A percentile compares a stretch with the other conserved stretches of the same genome.
phyloP scores from a whole-genome alignment of 768 basidiomycete species.

The Exsudoporus frostii region DNA sequence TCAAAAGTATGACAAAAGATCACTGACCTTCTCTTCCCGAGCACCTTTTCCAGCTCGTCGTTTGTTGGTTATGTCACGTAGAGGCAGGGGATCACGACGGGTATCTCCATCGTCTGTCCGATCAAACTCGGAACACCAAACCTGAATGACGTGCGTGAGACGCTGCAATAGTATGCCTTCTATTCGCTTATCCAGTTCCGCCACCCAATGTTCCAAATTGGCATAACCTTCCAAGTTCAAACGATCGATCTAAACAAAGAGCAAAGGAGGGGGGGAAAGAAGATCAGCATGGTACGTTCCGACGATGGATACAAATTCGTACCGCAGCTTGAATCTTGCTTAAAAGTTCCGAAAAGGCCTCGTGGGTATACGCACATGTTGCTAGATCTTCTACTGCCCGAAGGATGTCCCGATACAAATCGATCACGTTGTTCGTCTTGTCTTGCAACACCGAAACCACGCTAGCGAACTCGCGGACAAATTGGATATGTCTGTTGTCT shows the following conservation, averaged over 20 bases:
- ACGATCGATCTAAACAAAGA: conserved; percentile 72
- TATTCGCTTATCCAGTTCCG: conserved; percentile 77
- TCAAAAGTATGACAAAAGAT: not conserved
- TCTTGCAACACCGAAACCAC: conserved; percentile 93
- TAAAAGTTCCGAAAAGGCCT: conserved; percentile 79
- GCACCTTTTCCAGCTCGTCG: conserved; percentile 64
- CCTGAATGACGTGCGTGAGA: conserved; percentile 70
- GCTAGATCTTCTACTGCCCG: conserved; percentile 83
- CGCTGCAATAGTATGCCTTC: conserved; percentile 77
- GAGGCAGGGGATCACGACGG: conserved; percentile 47
- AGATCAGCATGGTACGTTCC: not conserved
- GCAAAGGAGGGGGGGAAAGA: no score
- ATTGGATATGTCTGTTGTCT: conserved; percentile 89
- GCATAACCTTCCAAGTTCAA: conserved; percentile 95
- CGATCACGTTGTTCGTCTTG: conserved; percentile 92
- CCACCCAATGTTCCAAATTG: conserved; percentile 90
- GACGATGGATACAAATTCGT: conserved; percentile 27
- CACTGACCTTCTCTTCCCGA: conserved; percentile 75
- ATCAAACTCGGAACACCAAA: conserved; percentile 89
- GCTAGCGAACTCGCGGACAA: conserved; percentile 93
- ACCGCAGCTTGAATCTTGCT: conserved; percentile 82
- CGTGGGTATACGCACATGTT: conserved; percentile 80
- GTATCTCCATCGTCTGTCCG: conserved; percentile 65
- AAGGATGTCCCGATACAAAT: conserved; percentile 82
- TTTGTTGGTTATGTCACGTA: conserved; percentile 60